Conservation (phyloP, 2,329 filamentous ascomycete species). For the Periglandula ipomoeae region DNA sequence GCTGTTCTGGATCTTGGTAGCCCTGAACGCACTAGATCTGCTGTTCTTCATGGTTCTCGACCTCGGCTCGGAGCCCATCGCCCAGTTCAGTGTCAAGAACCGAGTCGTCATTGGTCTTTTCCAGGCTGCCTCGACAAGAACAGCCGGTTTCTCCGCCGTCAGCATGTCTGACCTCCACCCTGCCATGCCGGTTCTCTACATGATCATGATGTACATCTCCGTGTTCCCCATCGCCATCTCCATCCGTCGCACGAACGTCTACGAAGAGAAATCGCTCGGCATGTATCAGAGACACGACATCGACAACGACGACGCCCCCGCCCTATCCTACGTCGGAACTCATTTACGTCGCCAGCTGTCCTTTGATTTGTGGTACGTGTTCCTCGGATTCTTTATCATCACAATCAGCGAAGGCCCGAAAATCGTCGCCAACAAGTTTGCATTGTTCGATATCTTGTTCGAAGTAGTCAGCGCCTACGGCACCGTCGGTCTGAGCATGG, state of each 20-base stretch:
- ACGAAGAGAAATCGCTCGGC: conserved; percentile 81
- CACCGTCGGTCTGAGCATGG: conserved; percentile 84
- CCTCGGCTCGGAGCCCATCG: conserved; percentile 63
- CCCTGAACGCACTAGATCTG: conserved; percentile 76
- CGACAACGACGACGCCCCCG: conserved; percentile 43
- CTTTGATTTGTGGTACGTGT: conserved; percentile 97
- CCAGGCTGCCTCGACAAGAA: conserved; percentile 81
- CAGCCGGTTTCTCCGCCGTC: conserved; percentile 80
- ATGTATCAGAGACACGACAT: conserved; percentile 49
- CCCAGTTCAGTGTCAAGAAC: conserved; percentile 58
- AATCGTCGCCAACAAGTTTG: conserved; percentile 55
- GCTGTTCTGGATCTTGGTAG: conserved; percentile 77
- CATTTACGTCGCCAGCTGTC: conserved; percentile 90
- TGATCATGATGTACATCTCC: conserved; percentile 99
- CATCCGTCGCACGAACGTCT: conserved; percentile 88
- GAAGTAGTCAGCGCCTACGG: conserved; percentile 88
- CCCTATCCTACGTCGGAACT: conserved; percentile 77
- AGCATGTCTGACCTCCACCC: conserved; percentile 73
- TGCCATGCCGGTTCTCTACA: conserved; percentile 84
- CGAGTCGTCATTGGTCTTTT: conserved; percentile 82
- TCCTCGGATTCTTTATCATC: conserved; percentile 86
- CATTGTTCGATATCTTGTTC: conserved; percentile 65
- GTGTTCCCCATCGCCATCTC: conserved; percentile 95
- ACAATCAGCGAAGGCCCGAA: conserved; percentile 74
- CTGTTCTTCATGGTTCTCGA: conserved; percentile 91